phyloP scores from a whole-genome alignment of 2,329 filamentous ascomycete species.

The Epichloe sp. region DNA sequence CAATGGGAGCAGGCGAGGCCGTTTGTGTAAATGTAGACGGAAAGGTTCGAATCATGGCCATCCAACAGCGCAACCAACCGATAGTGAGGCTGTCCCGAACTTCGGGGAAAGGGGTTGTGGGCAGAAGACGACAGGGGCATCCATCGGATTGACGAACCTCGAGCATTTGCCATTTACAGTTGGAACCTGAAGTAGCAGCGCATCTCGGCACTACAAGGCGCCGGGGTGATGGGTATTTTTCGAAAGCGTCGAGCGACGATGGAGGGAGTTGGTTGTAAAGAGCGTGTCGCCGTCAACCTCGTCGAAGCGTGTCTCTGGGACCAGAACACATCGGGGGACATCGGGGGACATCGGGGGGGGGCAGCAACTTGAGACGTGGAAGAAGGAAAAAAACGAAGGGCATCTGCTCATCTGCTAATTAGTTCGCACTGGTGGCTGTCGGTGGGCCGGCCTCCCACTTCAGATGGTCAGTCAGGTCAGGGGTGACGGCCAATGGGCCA shows the following conservation, averaged over 20 bases:
- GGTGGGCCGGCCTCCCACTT: background rate
- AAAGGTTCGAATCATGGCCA: background rate
- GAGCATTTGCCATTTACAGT: background rate
- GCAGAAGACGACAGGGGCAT: background rate
- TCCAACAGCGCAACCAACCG: background rate
- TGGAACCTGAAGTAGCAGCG: background rate
- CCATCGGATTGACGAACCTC: conserved; percentile 2
- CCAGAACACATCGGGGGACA: background rate
- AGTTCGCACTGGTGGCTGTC: background rate
- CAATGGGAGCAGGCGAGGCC: background rate
- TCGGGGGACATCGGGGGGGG: background rate
- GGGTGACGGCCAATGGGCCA: background rate
- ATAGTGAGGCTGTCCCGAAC: background rate
- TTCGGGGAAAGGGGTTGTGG: background rate
- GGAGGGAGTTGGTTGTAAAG: background rate
- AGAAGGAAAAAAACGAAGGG: conserved; percentile 1
- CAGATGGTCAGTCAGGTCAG: background rate
- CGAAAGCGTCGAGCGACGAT: background rate
- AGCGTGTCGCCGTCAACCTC: background rate
- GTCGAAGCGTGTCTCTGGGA: background rate
- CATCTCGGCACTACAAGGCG: conserved; percentile 3
- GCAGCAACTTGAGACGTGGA: background rate
- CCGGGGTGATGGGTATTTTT: background rate
- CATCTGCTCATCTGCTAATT: background rate
- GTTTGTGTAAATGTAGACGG: background rate